Base-by-base conservation (phyloP, 441 rosid genomes). In the Lepidium campestre region DNA sequence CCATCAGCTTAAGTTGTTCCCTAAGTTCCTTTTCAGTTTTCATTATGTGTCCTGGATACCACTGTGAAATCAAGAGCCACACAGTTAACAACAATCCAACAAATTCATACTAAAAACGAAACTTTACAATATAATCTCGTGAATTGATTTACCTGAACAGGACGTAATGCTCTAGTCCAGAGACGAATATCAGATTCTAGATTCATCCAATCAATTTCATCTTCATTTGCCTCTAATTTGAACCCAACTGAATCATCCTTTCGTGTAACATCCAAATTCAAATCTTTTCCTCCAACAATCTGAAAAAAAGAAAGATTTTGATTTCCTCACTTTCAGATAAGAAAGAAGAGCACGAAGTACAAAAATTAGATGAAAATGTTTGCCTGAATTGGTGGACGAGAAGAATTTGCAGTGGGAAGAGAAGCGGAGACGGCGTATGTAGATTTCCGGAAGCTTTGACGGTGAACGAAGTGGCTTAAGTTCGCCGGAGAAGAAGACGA, bases 1-100 rank as follows among this genome's bases (percentile, higher is more conserved):
- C 98, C 96, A 93, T 90, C 66, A 90, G 70, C 81, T 90, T 90
- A 71, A 93, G 86, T 68, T 93, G 97, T 50, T 88, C 94, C 71
- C 90, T 90, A 31, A 93, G 87, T 69, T 93, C 96, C 72, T 81
- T 93, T 64, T 90, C 96, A 12, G 97, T 80, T 79, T 90, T 93
- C 14, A 92, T 94, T 71, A 90, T 93, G 64, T 93, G 96, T 65
- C 97, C 98, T 42, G 98, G 98, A 80, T 93, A 90, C 97, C 98
- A 93, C 98, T 89, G 72, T 66, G 25, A 7, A 62, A 48, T 41
- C 61, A n/a, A 54, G 57, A 75, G 1, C 34, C 23, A 53, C 63
- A 31, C 18, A 52, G 42, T 41, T 23, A 56, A 56, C 45, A 71
- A 50, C 45, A 64, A 11, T 27, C 23, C 65, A 27, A 44, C 37